Base-by-base conservation (phyloP, 768 basidiomycete genomes). In the Boletus subparvulus region DNA sequence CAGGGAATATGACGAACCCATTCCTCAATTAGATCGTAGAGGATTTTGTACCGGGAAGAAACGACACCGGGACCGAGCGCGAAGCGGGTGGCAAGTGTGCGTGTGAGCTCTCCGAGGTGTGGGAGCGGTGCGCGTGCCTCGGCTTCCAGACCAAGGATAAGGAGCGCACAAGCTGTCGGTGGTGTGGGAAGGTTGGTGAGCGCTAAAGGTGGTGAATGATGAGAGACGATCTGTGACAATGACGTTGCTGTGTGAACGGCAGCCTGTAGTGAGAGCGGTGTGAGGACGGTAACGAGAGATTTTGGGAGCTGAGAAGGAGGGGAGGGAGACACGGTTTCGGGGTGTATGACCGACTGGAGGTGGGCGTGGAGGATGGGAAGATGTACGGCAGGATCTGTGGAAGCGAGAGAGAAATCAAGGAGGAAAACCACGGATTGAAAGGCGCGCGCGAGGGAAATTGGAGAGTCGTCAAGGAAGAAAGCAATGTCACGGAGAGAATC, bases 1-100 rank as follows among this genome's bases (percentile, higher is more conserved):
- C 90, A 93, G 6, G 88, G 87, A 4, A 92, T 77, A n/a, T 81
- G 79, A 47, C 79, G 75, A 28, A 84, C 80, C 78, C 83, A 84
- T 53, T 77, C 73, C 36, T 79, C 79, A 33, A 91, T 71, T 53
- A 80, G 71, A 62, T 87, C 83, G 64, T 85, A 84, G 30, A 90
- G 68, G 37, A 75, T 61, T 67, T 84, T 87, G 72, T 92, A 92
- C 4, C 88, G 83, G 30, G 80, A 74, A 81, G 89, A 83, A 28
- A 90, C 80, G 45, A 81, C 77, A 32, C 76, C 73, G 52, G 83
- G 80, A 16, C 78, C 75, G 37, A 79, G 74, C 36, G 80, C 77
- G 59, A 81, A 76, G 41, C 80, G 79, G 26, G 69, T 59, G 12
- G 80, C 87, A 41, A 92, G 78, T 32, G 69, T 75, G 49, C 78